Evolutionary conservation across 495 filamentous ascomycete species (phyloP), one percentile per base, ranked within the genome.

Genomic region (Tetracladium marchalianum): DNA sequence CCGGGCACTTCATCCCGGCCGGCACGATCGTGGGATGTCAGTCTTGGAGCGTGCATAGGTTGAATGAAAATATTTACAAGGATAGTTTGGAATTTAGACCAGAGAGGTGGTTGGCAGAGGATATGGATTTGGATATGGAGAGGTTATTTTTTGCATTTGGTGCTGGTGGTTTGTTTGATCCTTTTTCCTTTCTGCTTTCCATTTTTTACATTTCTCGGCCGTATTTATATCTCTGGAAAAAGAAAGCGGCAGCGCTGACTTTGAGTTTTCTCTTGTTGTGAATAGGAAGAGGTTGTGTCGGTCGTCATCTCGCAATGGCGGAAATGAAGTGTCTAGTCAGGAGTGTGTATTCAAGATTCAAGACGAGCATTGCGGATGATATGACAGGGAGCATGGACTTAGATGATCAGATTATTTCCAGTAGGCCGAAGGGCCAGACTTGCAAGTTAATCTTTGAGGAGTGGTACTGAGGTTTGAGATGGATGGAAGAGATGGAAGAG

Each of bases 301-400:
- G 38, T 18, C 11, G 9, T 48, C 82, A 78, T 56, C 65, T 84
- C 33, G 80, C 77, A 0, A 67, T 78, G n/a, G 70, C 73, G 27
- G 79, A 84, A 55, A 82, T 84, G 77, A 82, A 78, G 61, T 65
- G 67, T 9, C 56, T 82, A 31, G 64, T 84, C 13, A 61, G 61
- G 16, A 74, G 72, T 35, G 66, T 81, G 3, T 84, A 84, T 56
- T 72, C 72, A 5, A 62, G 58, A 4, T 82, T 72, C 41, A 65
- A 59, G 11, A 81, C 80, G 1, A 39, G 43, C 31, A 41, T 56
- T 41, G 36, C 54, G 8, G 19, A 39, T 2, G 49, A 56, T 31
- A 56, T 56, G 54, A 40, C 44, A 12, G 54, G 54, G 8, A 46
- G 36, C 0, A 56, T 56, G 54, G 37, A 32, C 1, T 9, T 56